A percentile compares a stretch with the other conserved stretches of the same genome.
Conservation (phyloP, 2,329 filamentous ascomycete species). For the Penicillium sumatraense region DNA sequence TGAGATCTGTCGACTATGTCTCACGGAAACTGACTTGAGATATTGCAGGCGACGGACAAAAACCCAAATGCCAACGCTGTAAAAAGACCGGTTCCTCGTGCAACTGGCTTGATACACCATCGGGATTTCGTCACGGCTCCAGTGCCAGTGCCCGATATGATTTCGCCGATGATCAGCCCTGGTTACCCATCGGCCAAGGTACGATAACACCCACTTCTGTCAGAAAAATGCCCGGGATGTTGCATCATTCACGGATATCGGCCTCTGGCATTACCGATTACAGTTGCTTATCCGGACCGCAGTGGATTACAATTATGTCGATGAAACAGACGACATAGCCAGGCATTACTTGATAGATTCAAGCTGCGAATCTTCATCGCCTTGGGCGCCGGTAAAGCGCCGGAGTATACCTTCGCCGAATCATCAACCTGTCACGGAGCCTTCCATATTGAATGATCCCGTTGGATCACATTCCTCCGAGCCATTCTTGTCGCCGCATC, state of each 20-base stretch:
- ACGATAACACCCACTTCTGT: background rate
- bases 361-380: conserved; percentile 1
- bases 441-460: conserved; percentile 7
- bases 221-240: background rate
- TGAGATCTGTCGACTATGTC: background rate
- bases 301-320: conserved; percentile 28
- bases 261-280: conserved; percentile 6
- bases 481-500: conserved; percentile 2
- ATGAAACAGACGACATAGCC: conserved; percentile 30
- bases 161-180: conserved; percentile 38
- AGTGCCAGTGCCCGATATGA: conserved; percentile 38
- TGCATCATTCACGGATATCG: conserved; percentile 2
- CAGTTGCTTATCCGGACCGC: conserved; percentile 2
- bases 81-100: conserved; percentile 18
- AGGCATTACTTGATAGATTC: conserved; percentile 19
- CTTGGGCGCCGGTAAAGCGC: conserved; percentile 2
- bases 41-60: conserved; percentile 17
- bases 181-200: conserved; percentile 36
- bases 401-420: conserved; percentile 16
- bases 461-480: conserved; percentile 7
- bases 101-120: conserved; percentile 14
- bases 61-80: conserved; percentile 20
- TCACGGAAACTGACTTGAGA: background rate
- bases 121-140: conserved; percentile 39
- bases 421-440: conserved; percentile 1